phyloP scores from a whole-genome alignment of 202 grass and related monocot genomes.

The Setaria italica region DNA sequence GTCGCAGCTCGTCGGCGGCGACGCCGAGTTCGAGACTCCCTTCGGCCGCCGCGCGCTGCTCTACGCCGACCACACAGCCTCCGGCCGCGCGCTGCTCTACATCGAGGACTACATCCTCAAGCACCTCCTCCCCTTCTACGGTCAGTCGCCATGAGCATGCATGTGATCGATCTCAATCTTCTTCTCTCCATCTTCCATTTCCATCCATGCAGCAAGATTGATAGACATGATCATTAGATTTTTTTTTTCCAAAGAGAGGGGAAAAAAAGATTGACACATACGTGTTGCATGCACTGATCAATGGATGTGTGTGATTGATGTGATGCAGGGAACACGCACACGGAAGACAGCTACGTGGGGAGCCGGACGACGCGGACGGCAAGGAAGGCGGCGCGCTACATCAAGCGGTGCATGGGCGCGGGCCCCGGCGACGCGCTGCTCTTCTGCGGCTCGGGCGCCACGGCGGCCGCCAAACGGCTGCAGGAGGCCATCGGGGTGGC shows the following conservation, averaged over 20 bases:
- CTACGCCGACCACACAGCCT: conserved; percentile 83
- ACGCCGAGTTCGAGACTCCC: conserved; percentile 64
- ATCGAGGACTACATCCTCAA: conserved; percentile 81
- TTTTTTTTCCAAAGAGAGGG: no score
- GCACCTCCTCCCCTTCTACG: conserved; percentile 77
- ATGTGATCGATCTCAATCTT: no score
- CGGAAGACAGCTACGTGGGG: conserved; percentile 81
- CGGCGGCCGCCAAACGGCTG: conserved; percentile 73
- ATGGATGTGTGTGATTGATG: no score
- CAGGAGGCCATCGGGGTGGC: conserved; percentile 73
- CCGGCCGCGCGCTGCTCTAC: conserved; percentile 63
- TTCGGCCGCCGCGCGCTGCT: conserved; percentile 65
- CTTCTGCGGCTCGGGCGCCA: conserved; percentile 72
- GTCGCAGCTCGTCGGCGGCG: conserved; percentile 54
- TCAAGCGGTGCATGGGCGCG: conserved; percentile 73
- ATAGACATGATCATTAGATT: no score
- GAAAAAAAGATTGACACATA: not conserved
- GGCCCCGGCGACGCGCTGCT: conserved; percentile 60
- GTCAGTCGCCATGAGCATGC: conserved; percentile 9
- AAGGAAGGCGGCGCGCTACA: conserved; percentile 54
- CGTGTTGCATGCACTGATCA: no score
- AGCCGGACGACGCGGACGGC: conserved; percentile 61
- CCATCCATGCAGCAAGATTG: no score
- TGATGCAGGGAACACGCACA: conserved; percentile 79
- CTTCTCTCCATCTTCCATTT: no score